Evolutionary conservation across 2,329 filamentous ascomycete species (phyloP), one percentile per base, ranked within the genome.

Genomic region (Pyrenophora seminiperda): DNA sequence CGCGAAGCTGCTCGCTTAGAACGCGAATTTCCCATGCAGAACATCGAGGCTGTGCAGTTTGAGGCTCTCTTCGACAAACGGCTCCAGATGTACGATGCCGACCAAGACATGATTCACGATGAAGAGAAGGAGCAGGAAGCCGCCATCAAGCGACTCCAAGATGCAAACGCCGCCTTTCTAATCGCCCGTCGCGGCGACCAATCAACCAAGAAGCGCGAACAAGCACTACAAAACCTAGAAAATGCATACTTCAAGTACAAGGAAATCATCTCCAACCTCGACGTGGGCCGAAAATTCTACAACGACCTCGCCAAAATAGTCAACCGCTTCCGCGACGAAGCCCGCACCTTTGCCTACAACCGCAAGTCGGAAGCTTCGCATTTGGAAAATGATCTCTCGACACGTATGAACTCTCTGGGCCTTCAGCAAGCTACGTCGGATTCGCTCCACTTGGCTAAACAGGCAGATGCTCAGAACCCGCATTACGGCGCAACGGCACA

Each of bases 181-280:
- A 79, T 82, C 15, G 90, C 89, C 58, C 83, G 86, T 44, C 81
- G 80, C 31, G 85, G 86, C 3, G 89, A 91, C 58, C 79, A 81
- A 0, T 84, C 83, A 5, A 83, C 81, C 2, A 82, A 81, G 53
- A 91, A 96, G 67, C 85, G 94, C 11, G 93, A 97, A 70, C 83
- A 88, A 60, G 91, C 91, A 0, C 76, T 99, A 40, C 94, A 99
- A 73, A 85, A 83, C 54, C 79, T 99, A 7, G 93, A 97, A 72
- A 91, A 89, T 57, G 93, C 91, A 0, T 97, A 96, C 70, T 86
- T 91, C 73, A 95, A 93, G 75, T 97, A 97, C 78, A 96, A 96
- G 75, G 93, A 99, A 71, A 90, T 97, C 48, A 85, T 96, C 49
- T 90, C 84, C 58, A 96, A 97, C 67, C 81, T 97, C 2, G 93